Evolutionary conservation across 495 filamentous ascomycete species (phyloP).

Genomic region (Penicillium mononematosum): DNA sequence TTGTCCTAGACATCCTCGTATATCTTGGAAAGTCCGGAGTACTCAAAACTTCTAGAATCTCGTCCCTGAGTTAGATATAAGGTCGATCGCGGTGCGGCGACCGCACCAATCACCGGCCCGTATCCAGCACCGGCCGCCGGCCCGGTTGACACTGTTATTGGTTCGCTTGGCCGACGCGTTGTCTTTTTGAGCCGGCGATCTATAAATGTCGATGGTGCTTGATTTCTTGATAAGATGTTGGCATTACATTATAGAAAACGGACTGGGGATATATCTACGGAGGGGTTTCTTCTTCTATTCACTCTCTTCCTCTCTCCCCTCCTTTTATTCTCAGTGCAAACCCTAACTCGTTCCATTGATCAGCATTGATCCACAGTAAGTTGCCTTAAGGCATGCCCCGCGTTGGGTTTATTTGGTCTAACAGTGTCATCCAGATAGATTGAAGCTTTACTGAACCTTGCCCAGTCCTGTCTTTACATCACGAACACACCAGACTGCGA

Average conservation of each 20-base stretch:
- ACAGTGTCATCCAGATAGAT: conserved; percentile 11
- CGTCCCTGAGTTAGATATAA: conserved; percentile 25
- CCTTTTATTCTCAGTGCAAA: conserved; percentile 1
- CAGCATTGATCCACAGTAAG: conserved; percentile 25
- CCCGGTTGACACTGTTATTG: conserved; percentile 28
- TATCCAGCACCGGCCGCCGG: conserved; percentile 27
- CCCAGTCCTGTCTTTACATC: not conserved
- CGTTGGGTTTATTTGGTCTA: conserved; percentile 24
- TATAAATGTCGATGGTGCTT: conserved; percentile 20
- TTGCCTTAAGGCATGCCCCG: conserved; percentile 26
- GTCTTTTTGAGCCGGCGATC: conserved; percentile 20
- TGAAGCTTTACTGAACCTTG: not conserved
- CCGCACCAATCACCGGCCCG: conserved; percentile 19
- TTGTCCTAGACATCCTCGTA: conserved; percentile 1
- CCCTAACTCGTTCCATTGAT: conserved; percentile 10
- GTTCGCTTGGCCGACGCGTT: conserved; percentile 21
- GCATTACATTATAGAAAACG: conserved; percentile 18
- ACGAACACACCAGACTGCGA: conserved; percentile 5
- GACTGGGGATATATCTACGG: conserved; percentile 5
- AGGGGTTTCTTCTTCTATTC: conserved; percentile 3
- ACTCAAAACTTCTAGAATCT: conserved; percentile 23
- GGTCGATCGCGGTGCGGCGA: conserved; percentile 20
- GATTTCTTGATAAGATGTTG: conserved; percentile 24
- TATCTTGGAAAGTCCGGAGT: not conserved
- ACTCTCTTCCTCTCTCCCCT: conserved; percentile 6